Conservation (phyloP, 306 rosid genomes). For the Cucumis melo region DNA sequence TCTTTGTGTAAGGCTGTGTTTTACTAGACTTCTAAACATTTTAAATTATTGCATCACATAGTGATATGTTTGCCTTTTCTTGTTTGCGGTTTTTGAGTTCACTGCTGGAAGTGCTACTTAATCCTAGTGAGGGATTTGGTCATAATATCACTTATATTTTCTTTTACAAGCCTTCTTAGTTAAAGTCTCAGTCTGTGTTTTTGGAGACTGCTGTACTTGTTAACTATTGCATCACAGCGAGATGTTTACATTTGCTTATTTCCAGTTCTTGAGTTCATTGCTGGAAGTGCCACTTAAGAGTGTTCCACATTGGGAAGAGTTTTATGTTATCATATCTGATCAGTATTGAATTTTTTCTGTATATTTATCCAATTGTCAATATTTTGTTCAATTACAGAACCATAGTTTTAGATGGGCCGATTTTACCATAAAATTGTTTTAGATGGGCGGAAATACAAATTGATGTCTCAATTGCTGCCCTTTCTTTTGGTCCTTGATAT, state of each 20-base stretch:
- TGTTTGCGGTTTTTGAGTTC: not conserved
- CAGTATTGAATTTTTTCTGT: not conserved
- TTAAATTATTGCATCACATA: not conserved
- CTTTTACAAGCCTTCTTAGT: not conserved
- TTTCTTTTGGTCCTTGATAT: not conserved
- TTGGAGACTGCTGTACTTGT: not conserved
- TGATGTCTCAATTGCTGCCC: not conserved
- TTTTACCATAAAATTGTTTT: not conserved
- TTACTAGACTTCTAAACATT: not conserved
- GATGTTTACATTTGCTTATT: not conserved
- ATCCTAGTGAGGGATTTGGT: not conserved
- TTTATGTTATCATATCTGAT: not conserved
- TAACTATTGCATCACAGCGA: not conserved
- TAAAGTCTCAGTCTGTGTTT: not conserved
- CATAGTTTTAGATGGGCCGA: not conserved
- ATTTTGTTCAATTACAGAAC: not conserved
- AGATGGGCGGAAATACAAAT: not conserved
- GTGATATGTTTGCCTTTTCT: not conserved
- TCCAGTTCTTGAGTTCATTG: not conserved
- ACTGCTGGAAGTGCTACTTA: not conserved
- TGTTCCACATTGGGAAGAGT: not conserved
- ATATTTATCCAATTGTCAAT: not conserved
- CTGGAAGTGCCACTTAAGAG: not conserved
- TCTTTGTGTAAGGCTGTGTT: not conserved
- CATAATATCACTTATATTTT: not conserved